Evolutionary conservation across 2,329 filamentous ascomycete species (phyloP), one percentile per base, ranked within the genome.

Genomic region (Bipolaris zeicola): DNA sequence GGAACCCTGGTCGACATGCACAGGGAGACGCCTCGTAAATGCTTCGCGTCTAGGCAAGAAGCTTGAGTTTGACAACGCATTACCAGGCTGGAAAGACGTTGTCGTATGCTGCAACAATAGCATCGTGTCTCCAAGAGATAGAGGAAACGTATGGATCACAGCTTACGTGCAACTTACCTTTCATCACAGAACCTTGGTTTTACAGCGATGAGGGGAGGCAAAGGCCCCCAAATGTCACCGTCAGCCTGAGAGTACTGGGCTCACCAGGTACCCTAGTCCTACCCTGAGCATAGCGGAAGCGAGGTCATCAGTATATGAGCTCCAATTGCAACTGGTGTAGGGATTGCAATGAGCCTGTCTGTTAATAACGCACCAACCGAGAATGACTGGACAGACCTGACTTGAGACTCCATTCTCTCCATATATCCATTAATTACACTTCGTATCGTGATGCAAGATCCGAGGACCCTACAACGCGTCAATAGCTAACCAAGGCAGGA

Each of bases 401-500:
- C 43, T 41, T 36, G 31, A 42, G 34, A 50, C 50, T 52, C 50
- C 43, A 49, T 58, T 56, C 47, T 44, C 43, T 44, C 53, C 36
- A 50, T 42, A 45, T 16, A 41, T 47, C 46, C 48, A 44, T 43
- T 60, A 55, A 38, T 37, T 61, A 58, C 44, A 52, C 42, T 34
- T 55, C 50, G 36, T 42, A 34, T 50, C 47, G 50, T 62, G 58
- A 57, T 60, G 50, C 52, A 61, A 66, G 58, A 63, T 63, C 63
- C 60, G 49, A 60, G 55, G 61, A 67, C 58, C 58, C 63, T 65
- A 61, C 55, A 57, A 50, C 62, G 55, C 57, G 58, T 64, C 56
- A 64, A 65, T 63, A 50, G 46, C 58, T 52, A 51, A 50, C 22
- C 46, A 52, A 43, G 50, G 45, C 46, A 28, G 26, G 16, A 46